These are phyloP conservation scores for Helianthus tuberosus DNA, from an alignment of 129 eudicot genomes.

Conservation along the genomic window DNA sequence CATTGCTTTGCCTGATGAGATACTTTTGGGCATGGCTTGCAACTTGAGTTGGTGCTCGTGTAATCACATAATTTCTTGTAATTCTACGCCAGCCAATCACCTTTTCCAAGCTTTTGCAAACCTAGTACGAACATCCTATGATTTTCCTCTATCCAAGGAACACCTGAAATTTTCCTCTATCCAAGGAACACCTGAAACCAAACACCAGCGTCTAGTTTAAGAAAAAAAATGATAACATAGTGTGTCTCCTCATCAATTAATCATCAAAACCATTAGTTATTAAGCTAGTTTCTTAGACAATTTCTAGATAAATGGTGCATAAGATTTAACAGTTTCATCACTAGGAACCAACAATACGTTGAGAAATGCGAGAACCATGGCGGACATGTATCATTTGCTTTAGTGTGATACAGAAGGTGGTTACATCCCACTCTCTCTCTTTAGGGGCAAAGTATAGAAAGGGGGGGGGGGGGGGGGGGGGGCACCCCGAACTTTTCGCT, in stretches of 20 bases:
- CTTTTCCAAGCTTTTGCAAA: conserved; percentile 95
- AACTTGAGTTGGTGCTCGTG: conserved; percentile 92
- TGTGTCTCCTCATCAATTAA: neutral
- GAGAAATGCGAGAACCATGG: no score
- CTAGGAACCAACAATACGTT: no score
- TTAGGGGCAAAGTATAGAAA: no score
- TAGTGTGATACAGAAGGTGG: no score
- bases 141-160: conserved; percentile 95
- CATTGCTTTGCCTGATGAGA: conserved; percentile 81
- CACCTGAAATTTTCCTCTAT: conserved; percentile 87
- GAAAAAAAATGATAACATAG: neutral
- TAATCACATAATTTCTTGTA: conserved; percentile 73
- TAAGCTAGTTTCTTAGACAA: no score
- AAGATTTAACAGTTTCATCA: no score
- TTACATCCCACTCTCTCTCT: no score
- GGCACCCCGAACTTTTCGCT: no score
- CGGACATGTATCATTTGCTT: no score
- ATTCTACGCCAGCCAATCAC: conserved; percentile 99
- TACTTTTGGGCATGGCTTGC: conserved; percentile 95
- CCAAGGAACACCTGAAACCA: conserved; percentile 81
- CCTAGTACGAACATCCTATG: conserved; percentile 90
- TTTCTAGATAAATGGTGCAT: no score
- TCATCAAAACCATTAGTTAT: no score
- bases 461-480: no score
- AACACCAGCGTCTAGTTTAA: conserved; percentile 4